Percentiles rank a stretch among this genome's conserved stretches.
Evolutionary conservation across 805 yeast species (phyloP).

Genomic region (Candida tallmaniae): DNA sequence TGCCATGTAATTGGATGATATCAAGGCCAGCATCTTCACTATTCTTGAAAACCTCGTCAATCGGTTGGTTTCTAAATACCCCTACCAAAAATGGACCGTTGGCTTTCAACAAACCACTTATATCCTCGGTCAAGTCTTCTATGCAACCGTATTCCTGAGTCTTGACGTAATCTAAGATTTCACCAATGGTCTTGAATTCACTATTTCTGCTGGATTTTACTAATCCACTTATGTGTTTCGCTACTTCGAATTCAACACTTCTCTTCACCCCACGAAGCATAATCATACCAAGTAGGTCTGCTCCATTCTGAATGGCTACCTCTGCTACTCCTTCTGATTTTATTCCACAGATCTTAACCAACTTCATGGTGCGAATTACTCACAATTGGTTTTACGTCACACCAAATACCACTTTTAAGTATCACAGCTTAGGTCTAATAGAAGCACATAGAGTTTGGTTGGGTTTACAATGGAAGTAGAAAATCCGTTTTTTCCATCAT

Average conservation of each 20-base stretch:
- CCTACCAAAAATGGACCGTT: conserved; percentile 78
- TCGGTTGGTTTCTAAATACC: conserved; percentile 79
- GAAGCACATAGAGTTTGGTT: too few species aligned
- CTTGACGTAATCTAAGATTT: conserved; percentile 14
- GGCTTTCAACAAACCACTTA: conserved; percentile 19
- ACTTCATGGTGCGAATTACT: conserved; percentile 12
- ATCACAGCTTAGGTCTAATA: too few species aligned
- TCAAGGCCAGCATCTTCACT: conserved; percentile 53
- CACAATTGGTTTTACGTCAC: too few species aligned
- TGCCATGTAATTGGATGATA: conserved; percentile 85
- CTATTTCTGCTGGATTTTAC: conserved; percentile 21
- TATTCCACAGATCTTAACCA: conserved; percentile 88
- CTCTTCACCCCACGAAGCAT: conserved; percentile 79
- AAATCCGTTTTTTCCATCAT: too few species aligned
- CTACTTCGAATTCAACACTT: conserved; percentile 46
- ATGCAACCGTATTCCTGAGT: conserved; percentile 9
- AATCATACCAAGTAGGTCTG: conserved; percentile 78
- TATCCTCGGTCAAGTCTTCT: conserved; percentile 27
- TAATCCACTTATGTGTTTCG: conserved; percentile 21
- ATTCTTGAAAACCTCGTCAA: conserved; percentile 51
- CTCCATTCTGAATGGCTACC: conserved; percentile 66
- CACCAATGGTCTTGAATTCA: conserved; percentile 16
- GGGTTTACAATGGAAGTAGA: too few species aligned
- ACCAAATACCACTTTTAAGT: too few species aligned
- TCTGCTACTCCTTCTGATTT: conserved; percentile 62